A percentile compares a stretch with the other conserved stretches of the same genome.
These are phyloP conservation scores for Aegilops longissima DNA, from an alignment of 176 grass and related monocot species.

Conservation along the genomic window DNA sequence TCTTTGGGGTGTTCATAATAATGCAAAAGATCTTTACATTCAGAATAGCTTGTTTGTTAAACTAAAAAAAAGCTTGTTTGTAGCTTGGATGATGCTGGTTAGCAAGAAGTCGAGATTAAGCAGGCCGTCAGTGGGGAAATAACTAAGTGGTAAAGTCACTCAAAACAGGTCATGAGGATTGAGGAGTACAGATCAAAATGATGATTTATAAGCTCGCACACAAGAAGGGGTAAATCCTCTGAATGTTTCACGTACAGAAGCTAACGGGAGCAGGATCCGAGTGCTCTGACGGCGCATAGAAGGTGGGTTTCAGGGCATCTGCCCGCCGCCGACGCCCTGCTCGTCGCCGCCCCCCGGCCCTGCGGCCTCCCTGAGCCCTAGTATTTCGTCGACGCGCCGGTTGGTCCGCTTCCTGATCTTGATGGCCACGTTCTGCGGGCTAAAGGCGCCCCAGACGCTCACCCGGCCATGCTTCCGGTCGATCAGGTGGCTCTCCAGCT, in stretches of 20 bases:
- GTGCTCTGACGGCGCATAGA: not conserved
- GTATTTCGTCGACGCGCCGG: conserved; percentile 76
- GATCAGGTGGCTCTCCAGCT: conserved; percentile 72
- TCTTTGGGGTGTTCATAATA: not conserved
- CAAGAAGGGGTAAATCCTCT: not conserved
- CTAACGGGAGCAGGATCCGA: not conserved
- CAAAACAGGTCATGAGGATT: not conserved
- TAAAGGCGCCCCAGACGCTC: conserved; percentile 55
- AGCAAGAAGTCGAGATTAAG: not conserved
- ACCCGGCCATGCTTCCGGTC: conserved; percentile 84
- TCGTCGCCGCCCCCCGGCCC: not conserved
- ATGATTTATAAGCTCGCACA: not conserved
- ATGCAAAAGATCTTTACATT: not conserved
- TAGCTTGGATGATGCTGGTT: not conserved
- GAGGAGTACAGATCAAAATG: not conserved
- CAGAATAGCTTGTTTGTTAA: not conserved
- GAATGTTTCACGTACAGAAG: not conserved
- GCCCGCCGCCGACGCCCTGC: conserved; percentile 4
- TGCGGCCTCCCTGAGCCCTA: conserved; percentile 67
- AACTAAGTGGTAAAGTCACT: not conserved
- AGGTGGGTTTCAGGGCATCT: conserved; percentile 2
- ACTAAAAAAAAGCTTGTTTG: not conserved
- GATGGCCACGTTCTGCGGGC: conserved; percentile 84
- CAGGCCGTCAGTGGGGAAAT: not conserved
- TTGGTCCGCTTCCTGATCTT: conserved; percentile 87